Base-by-base conservation (phyloP, 805 yeast species). In the Starmerella asiatica region DNA sequence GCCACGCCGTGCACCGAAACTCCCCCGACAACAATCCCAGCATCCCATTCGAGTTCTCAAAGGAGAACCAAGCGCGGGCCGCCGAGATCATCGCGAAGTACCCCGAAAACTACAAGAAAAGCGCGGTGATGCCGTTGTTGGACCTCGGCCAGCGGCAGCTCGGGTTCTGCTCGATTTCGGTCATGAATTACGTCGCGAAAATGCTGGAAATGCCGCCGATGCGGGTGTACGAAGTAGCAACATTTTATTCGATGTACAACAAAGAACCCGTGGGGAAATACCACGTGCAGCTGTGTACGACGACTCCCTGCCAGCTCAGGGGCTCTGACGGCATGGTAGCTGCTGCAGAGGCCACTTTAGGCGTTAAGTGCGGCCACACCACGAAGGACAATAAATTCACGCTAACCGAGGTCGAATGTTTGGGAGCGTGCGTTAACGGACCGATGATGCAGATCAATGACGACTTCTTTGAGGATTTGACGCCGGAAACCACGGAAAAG, bases 211-310 rank as follows among this genome's bases (percentile, higher is more conserved):
- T 83, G 76, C 94, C 94, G 23, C 93, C 93, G 44, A 82, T 82
- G 94, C 73, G 94, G 63, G 94, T 82, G 23, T 82, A 82, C 60
- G 93, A 82, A 60, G 94, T 82, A 48, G 94, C 94, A 24, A 79
- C 93, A 31, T 82, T 82, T 65, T 82, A 82, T 64, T 82, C 94
- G 51, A 83, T 82, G 94, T 82, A 76, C 66, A 79, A 79, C 64
- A 73, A 91, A 59, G 68, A 71, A 48, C 93, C 93, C 36, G 75
- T 83, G 71, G 93, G 93, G 44, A 80, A 81, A 56, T 79, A 71
- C 58, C 80, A 79, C 57, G 63, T 82, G 40, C 93, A 82, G 59
- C 77, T 83, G 30, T 82, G 94, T 63, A 83, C 94, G 42, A 82
- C 93, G 33, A 82, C 93, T 15, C 91, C 93, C 27, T 82, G 94